Percentiles rank a stretch among this genome's conserved stretches.
phyloP scores from a whole-genome alignment of 1,284 basidiomycete species.

The Clitocybe nebularis region DNA sequence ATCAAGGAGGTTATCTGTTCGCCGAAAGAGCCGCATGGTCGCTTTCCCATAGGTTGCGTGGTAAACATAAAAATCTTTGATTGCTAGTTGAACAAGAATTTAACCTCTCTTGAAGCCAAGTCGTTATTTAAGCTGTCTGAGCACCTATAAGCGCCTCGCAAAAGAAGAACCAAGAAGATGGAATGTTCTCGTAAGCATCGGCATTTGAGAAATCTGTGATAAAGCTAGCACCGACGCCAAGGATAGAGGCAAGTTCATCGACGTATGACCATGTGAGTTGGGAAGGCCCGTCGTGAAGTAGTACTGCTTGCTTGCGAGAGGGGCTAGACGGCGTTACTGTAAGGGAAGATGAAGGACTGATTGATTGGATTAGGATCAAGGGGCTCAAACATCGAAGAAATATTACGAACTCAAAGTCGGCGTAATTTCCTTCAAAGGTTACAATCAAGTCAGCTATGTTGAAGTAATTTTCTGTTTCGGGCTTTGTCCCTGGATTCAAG shows the following conservation, averaged over 20 bases:
- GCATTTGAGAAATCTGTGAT: constrained; percentile 15
- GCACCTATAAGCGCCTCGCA: too few species aligned
- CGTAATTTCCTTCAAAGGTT: constrained; percentile 17
- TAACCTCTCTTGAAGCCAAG: too few species aligned
- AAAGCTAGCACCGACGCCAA: constrained; percentile 17
- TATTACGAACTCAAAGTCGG: constrained; percentile 16
- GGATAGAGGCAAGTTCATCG: constrained; percentile 7
- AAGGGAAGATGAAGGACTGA: constrained; percentile 3
- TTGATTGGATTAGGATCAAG: not conserved
- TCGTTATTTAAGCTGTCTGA: too few species aligned
- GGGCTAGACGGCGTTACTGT: constrained; percentile 14
- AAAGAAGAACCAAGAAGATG: constrained; percentile 17
- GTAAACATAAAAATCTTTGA: too few species aligned
- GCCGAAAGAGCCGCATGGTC: too few species aligned
- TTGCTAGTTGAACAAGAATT: too few species aligned
- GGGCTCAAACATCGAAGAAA: not conserved
- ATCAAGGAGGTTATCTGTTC: too few species aligned
- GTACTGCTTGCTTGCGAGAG: constrained; percentile 16
- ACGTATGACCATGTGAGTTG: constrained; percentile 10
- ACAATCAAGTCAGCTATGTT: constrained; percentile 19
- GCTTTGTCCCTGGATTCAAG: constrained; percentile 18
- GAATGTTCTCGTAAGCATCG: constrained; percentile 15
- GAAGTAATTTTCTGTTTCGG: constrained; percentile 15
- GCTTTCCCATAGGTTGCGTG: too few species aligned
- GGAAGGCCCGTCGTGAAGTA: constrained; percentile 18